Percentiles rank a stretch among this genome's conserved stretches.
Evolutionary conservation across 495 filamentous ascomycete genomes (phyloP).

Genomic region (Podospora fimiseda): DNA sequence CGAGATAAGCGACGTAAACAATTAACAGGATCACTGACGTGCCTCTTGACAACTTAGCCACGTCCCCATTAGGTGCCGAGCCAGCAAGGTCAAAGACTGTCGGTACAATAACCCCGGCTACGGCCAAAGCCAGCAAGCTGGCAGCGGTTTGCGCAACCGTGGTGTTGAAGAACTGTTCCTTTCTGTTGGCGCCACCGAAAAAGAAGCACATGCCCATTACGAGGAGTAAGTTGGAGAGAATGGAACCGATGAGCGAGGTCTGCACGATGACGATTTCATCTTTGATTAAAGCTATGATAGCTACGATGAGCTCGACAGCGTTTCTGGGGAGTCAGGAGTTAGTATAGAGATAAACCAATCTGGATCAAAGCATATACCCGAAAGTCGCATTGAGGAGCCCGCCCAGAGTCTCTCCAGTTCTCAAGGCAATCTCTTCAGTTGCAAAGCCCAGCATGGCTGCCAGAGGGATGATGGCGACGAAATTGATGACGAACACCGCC

Average conservation of each 20-base stretch:
- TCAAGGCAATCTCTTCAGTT: conserved; percentile 80
- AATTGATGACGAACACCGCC: conserved; percentile 77
- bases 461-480: conserved; percentile 81
- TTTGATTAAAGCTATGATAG: conserved; percentile 71
- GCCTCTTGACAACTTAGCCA: conserved; percentile 60
- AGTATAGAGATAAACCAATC: background rate
- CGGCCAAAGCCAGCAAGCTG: conserved; percentile 70
- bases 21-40: conserved; percentile 69
- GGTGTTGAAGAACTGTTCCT: conserved; percentile 86
- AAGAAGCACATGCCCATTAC: conserved; percentile 95
- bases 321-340: conserved; percentile 47
- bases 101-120: conserved; percentile 77
- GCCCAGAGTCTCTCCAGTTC: conserved; percentile 78
- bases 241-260: conserved; percentile 84
- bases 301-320: conserved; percentile 87
- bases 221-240: conserved; percentile 84
- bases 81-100: conserved; percentile 64
- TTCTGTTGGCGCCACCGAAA: conserved; percentile 71
- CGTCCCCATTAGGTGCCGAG: conserved; percentile 28
- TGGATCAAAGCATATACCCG: conserved; percentile 48
- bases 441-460: conserved; percentile 87
- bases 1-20: conserved; percentile 69
- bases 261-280: conserved; percentile 79
- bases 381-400: conserved; percentile 85
- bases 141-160: conserved; percentile 91